Percentiles rank a stretch among this genome's conserved stretches.
phyloP scores from a whole-genome alignment of 345 rosid genomes.

The Euphorbia pulcherrima region DNA sequence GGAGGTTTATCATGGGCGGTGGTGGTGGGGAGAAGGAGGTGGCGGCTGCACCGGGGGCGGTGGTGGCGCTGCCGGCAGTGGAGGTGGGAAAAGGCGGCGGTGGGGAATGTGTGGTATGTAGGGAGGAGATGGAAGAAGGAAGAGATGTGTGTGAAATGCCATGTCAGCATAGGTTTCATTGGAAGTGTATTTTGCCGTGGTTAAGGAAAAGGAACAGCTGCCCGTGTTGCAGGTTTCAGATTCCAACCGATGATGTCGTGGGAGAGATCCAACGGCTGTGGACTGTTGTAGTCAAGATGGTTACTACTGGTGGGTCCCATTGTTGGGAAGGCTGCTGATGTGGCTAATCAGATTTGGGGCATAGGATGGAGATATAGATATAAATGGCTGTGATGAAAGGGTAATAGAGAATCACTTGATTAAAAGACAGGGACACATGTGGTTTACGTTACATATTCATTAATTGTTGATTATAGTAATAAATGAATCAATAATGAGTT shows the following conservation, averaged over 20 bases:
- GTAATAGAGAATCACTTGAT: neutral
- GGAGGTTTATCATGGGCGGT: constrained; percentile 53
- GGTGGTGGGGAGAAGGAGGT: constrained; percentile 38
- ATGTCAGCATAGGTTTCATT: constrained; percentile 80
- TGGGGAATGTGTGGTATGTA: constrained; percentile 68
- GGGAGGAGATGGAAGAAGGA: constrained; percentile 76
- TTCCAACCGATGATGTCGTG: constrained; percentile 73
- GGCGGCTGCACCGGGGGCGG: constrained; percentile 56
- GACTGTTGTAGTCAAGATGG: constrained; percentile 41
- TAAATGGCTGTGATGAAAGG: neutral
- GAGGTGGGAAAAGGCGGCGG: constrained; percentile 39
- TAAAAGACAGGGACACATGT: constrained; percentile 21
- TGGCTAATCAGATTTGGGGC: too few species aligned
- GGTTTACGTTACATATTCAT: constrained; percentile 1
- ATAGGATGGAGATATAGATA: neutral
- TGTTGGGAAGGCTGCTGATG: neutral
- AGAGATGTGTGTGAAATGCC: constrained; percentile 83
- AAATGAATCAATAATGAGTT: too few species aligned
- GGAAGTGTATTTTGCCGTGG: constrained; percentile 90
- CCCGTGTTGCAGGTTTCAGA: constrained; percentile 82
- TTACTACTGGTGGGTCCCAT: constrained; percentile 15
- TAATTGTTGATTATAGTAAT: neutral
- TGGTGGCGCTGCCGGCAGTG: constrained; percentile 60
- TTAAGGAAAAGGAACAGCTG: constrained; percentile 74
- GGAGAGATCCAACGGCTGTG: constrained; percentile 86